A percentile compares a stretch with the other conserved stretches of the same genome.
Evolutionary conservation across 176 grass and related monocot genomes (phyloP).

Genomic region (maize (Zea mays)): Zm-B73-REFERENCE-NAM-5.0 NC_050100.1:177120001-177120500

Average conservation of each 20-base stretch:
- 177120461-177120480: not conserved
- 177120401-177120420: not conserved
- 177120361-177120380: constrained; percentile 12
- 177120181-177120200: not conserved
- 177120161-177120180: not conserved
- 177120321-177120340: not conserved
- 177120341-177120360: not conserved
- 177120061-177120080: not conserved
- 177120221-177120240: not conserved
- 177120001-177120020: not conserved
- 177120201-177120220: constrained; percentile 2
- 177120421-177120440: not conserved
- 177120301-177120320: not conserved
- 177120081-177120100: no score
- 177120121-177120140: not conserved
- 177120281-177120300: constrained; percentile 37
- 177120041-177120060: not conserved
- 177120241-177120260: constrained; percentile 30
- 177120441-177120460: not conserved
- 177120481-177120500: not conserved
- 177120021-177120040: not conserved
- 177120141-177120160: not conserved
- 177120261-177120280: constrained; percentile 25
- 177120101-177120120: not conserved
- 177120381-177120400: not conserved